A percentile compares a stretch with the other conserved stretches of the same genome.
phyloP scores from a whole-genome alignment of 1,284 basidiomycete genomes.

The Erythrobasidium hasegawianum region DNA sequence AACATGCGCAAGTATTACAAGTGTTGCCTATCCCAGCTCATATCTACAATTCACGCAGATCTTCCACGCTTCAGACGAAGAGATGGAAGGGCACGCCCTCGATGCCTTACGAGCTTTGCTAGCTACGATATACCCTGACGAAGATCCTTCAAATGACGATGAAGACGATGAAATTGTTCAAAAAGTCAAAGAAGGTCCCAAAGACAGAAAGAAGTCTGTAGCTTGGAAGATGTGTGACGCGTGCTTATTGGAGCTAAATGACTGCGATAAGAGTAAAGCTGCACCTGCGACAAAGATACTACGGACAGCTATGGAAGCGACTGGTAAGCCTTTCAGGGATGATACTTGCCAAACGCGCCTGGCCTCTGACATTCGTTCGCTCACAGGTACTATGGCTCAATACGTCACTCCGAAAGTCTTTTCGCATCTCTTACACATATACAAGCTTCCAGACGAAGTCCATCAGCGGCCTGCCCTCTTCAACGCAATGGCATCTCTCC shows the following conservation, averaged over 20 bases:
- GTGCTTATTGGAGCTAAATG: slow-evolving; percentile 69
- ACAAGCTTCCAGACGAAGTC: slow-evolving; percentile 70
- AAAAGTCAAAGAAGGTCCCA: neutral
- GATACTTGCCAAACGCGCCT: no score
- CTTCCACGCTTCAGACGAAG: slow-evolving; percentile 76
- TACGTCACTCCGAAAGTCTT: slow-evolving; percentile 65
- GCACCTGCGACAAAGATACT: slow-evolving; percentile 76
- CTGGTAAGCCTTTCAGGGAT: no score
- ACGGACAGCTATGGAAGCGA: slow-evolving; percentile 60
- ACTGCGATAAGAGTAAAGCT: slow-evolving; percentile 88
- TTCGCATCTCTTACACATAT: slow-evolving; percentile 69
- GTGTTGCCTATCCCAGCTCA: no score
- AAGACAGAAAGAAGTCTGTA: slow-evolving; percentile 58
- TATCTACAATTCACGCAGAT: no score
- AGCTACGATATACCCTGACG: slow-evolving; percentile 61
- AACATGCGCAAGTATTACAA: no score
- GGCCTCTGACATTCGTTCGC: no score
- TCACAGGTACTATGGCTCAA: slow-evolving; percentile 64
- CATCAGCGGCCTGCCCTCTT: slow-evolving; percentile 70
- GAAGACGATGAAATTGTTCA: neutral
- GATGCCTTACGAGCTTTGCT: slow-evolving; percentile 67
- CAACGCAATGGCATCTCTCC: slow-evolving; percentile 39
- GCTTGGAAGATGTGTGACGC: slow-evolving; percentile 72
- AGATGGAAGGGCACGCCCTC: slow-evolving; percentile 69
- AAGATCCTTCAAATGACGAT: slow-evolving; percentile 38